Conservation (phyloP, 345 rosid genomes). For the Dipteronia sinensis region DNA sequence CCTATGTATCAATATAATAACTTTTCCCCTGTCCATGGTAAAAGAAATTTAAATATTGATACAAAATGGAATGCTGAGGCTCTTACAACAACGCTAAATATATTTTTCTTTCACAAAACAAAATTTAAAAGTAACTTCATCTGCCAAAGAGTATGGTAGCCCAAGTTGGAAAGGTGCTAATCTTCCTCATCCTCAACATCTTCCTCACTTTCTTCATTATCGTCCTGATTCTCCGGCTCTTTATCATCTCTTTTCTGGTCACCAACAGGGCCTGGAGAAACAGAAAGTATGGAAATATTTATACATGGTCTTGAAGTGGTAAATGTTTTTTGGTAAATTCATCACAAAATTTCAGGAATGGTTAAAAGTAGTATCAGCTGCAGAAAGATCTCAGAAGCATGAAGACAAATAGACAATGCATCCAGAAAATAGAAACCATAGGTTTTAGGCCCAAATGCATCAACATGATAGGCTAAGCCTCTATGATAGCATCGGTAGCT, state of each 20-base stretch:
- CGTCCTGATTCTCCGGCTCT: constrained; percentile 16
- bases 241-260: constrained; percentile 26
- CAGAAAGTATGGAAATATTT: neutral
- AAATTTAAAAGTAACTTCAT: neutral
- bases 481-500: neutral
- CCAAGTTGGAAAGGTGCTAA: constrained; percentile 8
- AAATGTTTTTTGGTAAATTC: too few species aligned
- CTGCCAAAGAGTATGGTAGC: neutral
- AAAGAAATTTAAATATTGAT: neutral
- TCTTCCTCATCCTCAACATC: constrained; percentile 23
- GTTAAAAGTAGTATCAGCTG: neutral
- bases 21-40: neutral
- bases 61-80: neutral
- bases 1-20: neutral
- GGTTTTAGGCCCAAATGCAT: too few species aligned
- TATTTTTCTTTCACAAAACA: neutral
- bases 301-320: neutral
- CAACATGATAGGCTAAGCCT: too few species aligned
- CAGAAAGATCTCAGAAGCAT: neutral
- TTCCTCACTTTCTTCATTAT: constrained; percentile 4
- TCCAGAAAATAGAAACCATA: too few species aligned
- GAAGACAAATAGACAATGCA: neutral
- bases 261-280: constrained; percentile 25
- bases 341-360: too few species aligned
- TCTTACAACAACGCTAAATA: neutral